Conservation (phyloP, 2,329 filamentous ascomycete genomes). For the Fusarium sp. region DNA sequence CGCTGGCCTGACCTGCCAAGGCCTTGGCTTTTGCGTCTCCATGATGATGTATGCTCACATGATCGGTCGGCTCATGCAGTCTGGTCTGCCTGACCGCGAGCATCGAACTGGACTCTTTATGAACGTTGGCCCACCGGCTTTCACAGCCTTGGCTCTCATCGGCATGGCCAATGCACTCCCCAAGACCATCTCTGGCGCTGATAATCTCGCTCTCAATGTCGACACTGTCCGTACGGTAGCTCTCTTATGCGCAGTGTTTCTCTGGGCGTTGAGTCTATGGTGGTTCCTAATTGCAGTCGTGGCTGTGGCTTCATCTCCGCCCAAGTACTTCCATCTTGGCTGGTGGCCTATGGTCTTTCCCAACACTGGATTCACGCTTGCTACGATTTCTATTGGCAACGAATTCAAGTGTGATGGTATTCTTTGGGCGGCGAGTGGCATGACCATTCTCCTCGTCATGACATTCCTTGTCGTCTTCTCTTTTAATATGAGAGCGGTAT, state of each 20-base stretch:
- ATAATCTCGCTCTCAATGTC: conserved; percentile 56
- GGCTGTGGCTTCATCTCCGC: conserved; percentile 52
- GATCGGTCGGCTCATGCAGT: conserved; percentile 76
- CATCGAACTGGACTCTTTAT: conserved; percentile 79
- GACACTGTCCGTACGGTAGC: conserved; percentile 59
- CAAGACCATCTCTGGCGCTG: conserved; percentile 57
- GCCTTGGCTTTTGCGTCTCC: conserved; percentile 74
- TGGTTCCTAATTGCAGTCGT: conserved; percentile 61
- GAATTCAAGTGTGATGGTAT: conserved; percentile 59
- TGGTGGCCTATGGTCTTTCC: conserved; percentile 75
- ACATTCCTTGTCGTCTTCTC: conserved; percentile 59
- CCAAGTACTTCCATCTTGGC: conserved; percentile 67
- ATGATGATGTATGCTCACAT: conserved; percentile 79
- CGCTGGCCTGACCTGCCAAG: conserved; percentile 75
- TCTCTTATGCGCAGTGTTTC: conserved; percentile 62
- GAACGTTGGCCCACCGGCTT: conserved; percentile 78
- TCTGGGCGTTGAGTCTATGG: conserved; percentile 73
- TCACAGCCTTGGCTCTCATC: conserved; percentile 76
- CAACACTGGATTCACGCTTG: conserved; percentile 68
- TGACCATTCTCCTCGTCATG: conserved; percentile 59
- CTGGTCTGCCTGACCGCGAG: conserved; percentile 67
- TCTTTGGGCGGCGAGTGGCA: conserved; percentile 60
- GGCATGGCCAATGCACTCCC: conserved; percentile 67
- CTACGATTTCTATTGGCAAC: conserved; percentile 65
- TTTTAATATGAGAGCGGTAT: conserved; percentile 58